A percentile compares a stretch with the other conserved stretches of the same genome.
Evolutionary conservation across 306 rosid species (phyloP).

Genomic region (Heteromeles arbutifolia): DNA sequence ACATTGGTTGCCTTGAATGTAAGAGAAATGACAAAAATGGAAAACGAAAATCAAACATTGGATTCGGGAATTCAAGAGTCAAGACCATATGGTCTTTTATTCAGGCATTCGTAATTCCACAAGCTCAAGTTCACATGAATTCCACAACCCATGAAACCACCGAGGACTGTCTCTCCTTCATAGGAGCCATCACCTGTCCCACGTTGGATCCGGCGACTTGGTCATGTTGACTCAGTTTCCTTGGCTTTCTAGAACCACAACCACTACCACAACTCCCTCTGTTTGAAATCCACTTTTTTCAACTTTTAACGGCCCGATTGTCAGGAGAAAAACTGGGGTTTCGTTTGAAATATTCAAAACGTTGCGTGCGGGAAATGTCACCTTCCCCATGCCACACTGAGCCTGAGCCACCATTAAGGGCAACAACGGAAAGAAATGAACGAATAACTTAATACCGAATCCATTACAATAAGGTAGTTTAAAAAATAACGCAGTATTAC

Average conservation of each 20-base stretch:
- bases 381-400: conserved; percentile 6
- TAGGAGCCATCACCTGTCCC: background rate
- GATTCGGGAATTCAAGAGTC: background rate
- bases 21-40: background rate
- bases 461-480: no score
- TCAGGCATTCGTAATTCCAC: background rate
- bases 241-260: background rate
- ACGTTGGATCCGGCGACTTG: background rate
- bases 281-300: background rate
- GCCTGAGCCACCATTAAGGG: conserved; percentile 4
- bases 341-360: conserved; percentile 19
- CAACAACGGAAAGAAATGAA: background rate
- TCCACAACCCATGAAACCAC: background rate
- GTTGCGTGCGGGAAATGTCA: conserved; percentile 39
- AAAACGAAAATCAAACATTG: background rate
- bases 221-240: background rate
- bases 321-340: background rate
- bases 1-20: background rate
- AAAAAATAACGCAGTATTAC: no score
- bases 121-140: background rate
- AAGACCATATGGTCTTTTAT: background rate
- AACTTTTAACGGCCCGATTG: conserved; percentile 19
- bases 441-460: background rate
- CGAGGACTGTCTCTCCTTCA: background rate
- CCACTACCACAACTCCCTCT: background rate